These are phyloP conservation scores for Blastomyces silverae DNA, from an alignment of 2,329 filamentous ascomycete genomes.

Conservation along the genomic window DNA sequence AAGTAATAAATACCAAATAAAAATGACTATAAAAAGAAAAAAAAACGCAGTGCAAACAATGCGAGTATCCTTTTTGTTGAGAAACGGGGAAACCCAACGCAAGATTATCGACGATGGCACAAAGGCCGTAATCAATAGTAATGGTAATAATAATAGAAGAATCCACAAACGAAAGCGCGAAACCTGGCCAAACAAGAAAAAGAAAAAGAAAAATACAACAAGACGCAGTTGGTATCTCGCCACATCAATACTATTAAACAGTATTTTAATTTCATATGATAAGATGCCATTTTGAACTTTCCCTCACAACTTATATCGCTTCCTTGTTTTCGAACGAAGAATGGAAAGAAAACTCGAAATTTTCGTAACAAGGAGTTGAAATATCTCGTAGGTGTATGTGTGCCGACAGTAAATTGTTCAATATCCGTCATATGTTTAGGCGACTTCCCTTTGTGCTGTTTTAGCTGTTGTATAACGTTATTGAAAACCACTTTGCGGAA, in stretches of 20 bases:
- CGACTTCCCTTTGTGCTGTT: background rate
- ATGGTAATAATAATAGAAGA: background rate
- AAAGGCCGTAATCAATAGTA: background rate
- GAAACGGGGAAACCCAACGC: background rate
- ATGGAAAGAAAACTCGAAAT: background rate
- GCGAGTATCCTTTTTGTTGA: conserved; percentile 3
- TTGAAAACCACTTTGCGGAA: background rate
- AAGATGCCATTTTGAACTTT: background rate
- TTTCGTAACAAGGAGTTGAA: background rate
- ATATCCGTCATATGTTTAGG: background rate
- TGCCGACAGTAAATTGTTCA: conserved; percentile 4
- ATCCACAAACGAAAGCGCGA: background rate
- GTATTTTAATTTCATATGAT: background rate
- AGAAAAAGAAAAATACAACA: background rate
- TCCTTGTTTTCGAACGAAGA: background rate
- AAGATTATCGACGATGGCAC: background rate
- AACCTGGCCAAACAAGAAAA: background rate
- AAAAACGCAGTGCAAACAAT: background rate
- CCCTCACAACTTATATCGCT: background rate
- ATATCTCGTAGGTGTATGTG: background rate
- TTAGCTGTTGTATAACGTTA: background rate
- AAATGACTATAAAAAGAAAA: background rate
- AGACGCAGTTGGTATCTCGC: background rate
- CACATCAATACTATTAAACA: background rate
- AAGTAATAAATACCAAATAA: background rate